Conservation (phyloP, 805 yeast genomes). For the Lipomyces chichibuensis region DNA sequence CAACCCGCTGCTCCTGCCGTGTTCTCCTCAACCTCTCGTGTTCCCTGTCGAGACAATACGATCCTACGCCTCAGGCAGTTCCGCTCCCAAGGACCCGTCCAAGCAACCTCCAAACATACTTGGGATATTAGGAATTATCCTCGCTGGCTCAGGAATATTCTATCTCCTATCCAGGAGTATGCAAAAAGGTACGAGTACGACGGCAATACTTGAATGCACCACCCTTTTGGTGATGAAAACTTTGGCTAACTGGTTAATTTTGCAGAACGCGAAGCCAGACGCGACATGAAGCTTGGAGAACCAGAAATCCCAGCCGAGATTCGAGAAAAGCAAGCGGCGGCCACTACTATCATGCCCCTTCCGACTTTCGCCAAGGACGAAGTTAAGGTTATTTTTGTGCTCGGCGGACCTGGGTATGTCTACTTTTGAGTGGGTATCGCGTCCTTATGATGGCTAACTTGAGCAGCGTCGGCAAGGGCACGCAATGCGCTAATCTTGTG, state of each 20-base stretch:
- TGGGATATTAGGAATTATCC: constrained; percentile 9
- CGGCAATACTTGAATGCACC: background rate
- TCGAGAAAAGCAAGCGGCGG: background rate
- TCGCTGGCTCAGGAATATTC: constrained; percentile 16
- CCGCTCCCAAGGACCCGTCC: constrained; percentile 16
- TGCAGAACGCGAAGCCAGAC: constrained; percentile 29
- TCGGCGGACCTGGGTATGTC: constrained; percentile 86
- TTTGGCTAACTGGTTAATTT: background rate
- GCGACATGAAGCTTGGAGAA: constrained; percentile 28
- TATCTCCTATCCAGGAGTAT: constrained; percentile 21
- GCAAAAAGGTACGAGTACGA: constrained; percentile 18
- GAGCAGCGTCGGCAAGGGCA: constrained; percentile 81
- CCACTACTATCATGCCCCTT: background rate
- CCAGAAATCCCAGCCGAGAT: constrained; percentile 15
- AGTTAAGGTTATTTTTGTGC: constrained; percentile 80
- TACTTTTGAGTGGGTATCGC: background rate
- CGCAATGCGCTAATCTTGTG: constrained; percentile 89
- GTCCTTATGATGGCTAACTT: constrained; percentile 2
- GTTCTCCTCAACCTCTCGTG: background rate
- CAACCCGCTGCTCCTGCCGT: background rate
- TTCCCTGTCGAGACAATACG: background rate
- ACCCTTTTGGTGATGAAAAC: background rate
- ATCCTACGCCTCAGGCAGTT: background rate
- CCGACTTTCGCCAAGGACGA: constrained; percentile 63
- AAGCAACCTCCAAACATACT: constrained; percentile 22